Evolutionary conservation across 495 filamentous ascomycete species (phyloP).

Genomic region (Penicillium simplicissimum): DNA sequence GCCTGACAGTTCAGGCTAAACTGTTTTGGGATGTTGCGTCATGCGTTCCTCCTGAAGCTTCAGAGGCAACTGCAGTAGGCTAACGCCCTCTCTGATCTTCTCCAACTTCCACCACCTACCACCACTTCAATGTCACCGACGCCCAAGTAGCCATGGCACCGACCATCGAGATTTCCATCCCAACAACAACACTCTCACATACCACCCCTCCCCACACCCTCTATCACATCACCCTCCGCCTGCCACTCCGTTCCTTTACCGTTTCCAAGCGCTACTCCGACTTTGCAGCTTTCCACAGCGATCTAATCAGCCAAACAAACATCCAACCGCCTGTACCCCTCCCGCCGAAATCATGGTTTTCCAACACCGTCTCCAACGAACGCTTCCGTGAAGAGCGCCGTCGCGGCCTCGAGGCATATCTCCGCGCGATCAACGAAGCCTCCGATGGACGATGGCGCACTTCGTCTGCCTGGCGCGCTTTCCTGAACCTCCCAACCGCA

Average conservation of each 20-base stretch:
- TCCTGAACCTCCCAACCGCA: slow-evolving; percentile 75
- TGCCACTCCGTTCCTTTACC: slow-evolving; percentile 83
- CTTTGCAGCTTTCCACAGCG: slow-evolving; percentile 74
- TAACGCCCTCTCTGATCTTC: background rate
- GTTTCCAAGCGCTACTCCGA: slow-evolving; percentile 94
- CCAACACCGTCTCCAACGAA: slow-evolving; percentile 72
- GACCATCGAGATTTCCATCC: slow-evolving; percentile 78
- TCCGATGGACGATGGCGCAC: slow-evolving; percentile 84
- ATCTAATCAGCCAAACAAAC: slow-evolving; percentile 64
- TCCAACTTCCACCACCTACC: background rate
- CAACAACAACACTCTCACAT: slow-evolving; percentile 63
- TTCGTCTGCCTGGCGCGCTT: slow-evolving; percentile 78
- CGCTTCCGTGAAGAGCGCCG: slow-evolving; percentile 80
- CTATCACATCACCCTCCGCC: slow-evolving; percentile 88
- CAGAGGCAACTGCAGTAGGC: background rate
- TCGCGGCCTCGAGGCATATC: slow-evolving; percentile 73
- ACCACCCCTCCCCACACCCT: slow-evolving; percentile 76
- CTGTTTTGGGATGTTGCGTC: slow-evolving; percentile 19
- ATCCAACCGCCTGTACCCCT: slow-evolving; percentile 63
- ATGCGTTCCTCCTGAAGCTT: slow-evolving; percentile 10
- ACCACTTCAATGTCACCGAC: slow-evolving; percentile 1
- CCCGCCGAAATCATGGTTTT: slow-evolving; percentile 84
- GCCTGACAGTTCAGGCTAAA: slow-evolving; percentile 13
- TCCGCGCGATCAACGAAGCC: slow-evolving; percentile 73
- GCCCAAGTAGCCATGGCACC: slow-evolving; percentile 60